Conservation (phyloP, 2,329 filamentous ascomycete species). For the Claviceps humidiphila region DNA sequence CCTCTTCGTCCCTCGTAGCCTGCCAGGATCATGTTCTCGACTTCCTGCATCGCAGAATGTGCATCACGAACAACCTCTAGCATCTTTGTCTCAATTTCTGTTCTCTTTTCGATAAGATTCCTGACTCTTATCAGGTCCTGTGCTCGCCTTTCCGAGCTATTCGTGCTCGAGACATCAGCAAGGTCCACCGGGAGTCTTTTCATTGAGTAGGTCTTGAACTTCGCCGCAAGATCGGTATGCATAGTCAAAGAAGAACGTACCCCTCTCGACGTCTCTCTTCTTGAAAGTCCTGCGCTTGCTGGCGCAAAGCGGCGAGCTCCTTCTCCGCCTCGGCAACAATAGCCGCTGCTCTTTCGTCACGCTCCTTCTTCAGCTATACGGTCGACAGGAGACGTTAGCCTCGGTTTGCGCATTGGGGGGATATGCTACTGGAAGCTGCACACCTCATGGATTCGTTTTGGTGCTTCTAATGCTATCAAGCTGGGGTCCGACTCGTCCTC, state of each 20-base stretch:
- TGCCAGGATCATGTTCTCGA: slow-evolving; percentile 18
- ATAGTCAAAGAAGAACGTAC: slow-evolving; percentile 6
- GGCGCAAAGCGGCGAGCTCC: slow-evolving; percentile 14
- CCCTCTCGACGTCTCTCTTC: slow-evolving; percentile 13
- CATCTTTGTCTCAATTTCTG: slow-evolving; percentile 17
- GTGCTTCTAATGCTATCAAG: slow-evolving; percentile 12
- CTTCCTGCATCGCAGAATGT: slow-evolving; percentile 8
- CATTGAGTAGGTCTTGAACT: not conserved
- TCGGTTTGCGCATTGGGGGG: no score
- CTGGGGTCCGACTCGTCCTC: slow-evolving; percentile 12
- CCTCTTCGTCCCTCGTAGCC: slow-evolving; percentile 16
- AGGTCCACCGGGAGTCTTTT: no score
- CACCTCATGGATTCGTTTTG: slow-evolving; percentile 17
- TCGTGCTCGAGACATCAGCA: not conserved
- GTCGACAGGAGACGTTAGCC: not conserved
- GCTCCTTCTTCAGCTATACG: slow-evolving; percentile 18
- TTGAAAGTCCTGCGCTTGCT: slow-evolving; percentile 10
- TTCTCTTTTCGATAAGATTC: slow-evolving; percentile 13
- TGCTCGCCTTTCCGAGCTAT: slow-evolving; percentile 10
- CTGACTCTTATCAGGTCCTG: slow-evolving; percentile 10
- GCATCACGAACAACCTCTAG: slow-evolving; percentile 11
- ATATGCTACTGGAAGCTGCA: no score
- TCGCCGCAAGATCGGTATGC: not conserved
- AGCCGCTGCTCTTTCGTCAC: slow-evolving; percentile 14
- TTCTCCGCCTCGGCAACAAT: slow-evolving; percentile 12